Conservation (phyloP, 2,329 filamentous ascomycete species). For the Claviceps arundinis region DNA sequence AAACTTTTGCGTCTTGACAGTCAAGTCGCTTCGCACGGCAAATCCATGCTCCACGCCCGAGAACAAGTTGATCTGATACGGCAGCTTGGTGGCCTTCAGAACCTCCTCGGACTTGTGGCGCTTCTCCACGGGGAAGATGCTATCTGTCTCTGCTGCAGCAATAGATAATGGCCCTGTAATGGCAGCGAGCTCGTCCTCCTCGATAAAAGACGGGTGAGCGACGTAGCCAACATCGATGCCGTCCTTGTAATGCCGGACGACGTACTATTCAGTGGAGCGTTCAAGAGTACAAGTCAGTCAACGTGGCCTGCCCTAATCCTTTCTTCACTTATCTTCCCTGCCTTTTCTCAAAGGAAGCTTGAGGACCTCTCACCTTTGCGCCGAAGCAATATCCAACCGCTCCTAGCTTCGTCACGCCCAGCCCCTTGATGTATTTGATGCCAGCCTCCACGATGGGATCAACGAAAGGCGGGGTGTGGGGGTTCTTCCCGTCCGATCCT, state of each 20-base stretch:
- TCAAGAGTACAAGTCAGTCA: not conserved
- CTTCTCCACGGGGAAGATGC: slow-evolving; percentile 41
- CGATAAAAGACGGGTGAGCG: slow-evolving; percentile 51
- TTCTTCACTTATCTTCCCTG: not conserved
- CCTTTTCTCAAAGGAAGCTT: not conserved
- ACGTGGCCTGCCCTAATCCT: not conserved
- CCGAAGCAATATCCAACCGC: slow-evolving; percentile 54
- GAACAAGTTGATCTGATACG: slow-evolving; percentile 61
- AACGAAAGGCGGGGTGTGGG: slow-evolving; percentile 19
- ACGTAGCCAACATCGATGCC: slow-evolving; percentile 45
- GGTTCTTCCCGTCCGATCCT: slow-evolving; percentile 35
- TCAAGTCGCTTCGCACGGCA: slow-evolving; percentile 50
- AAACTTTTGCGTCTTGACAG: slow-evolving; percentile 40
- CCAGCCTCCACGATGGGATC: slow-evolving; percentile 21
- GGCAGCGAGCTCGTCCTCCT: slow-evolving; percentile 42
- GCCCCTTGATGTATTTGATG: slow-evolving; percentile 41
- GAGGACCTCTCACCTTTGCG: slow-evolving; percentile 32
- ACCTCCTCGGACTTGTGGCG: slow-evolving; percentile 46
- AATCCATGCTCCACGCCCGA: slow-evolving; percentile 61
- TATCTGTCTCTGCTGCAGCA: slow-evolving; percentile 49
- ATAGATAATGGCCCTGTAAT: slow-evolving; percentile 46
- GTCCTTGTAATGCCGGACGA: slow-evolving; percentile 49
- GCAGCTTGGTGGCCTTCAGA: slow-evolving; percentile 34
- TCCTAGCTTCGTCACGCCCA: slow-evolving; percentile 39
- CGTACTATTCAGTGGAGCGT: slow-evolving; percentile 35